These are phyloP conservation scores for Zygosaccharomyces pseudobailii DNA, from an alignment of 1,139 yeast species.

Conservation along the genomic window DNA sequence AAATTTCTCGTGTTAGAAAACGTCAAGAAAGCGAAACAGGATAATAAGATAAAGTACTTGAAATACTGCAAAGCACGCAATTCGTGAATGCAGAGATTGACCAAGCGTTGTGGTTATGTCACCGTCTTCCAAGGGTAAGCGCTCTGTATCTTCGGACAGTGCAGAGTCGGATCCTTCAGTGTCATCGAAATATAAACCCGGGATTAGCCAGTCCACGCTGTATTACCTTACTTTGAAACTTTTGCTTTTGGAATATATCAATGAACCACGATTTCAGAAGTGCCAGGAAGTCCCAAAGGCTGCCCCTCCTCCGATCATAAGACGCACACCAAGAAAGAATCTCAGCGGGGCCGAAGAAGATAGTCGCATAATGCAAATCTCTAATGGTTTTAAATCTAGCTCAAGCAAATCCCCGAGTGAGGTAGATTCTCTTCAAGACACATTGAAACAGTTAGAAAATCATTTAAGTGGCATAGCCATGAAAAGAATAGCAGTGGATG, in stretches of 20 bases:
- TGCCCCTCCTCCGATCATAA: slow-evolving; percentile 1
- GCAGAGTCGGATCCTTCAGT: slow-evolving; percentile 9
- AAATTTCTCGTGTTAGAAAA: background rate
- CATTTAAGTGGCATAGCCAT: slow-evolving; percentile 53
- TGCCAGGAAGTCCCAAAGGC: slow-evolving; percentile 2
- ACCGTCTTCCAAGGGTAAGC: slow-evolving; percentile 1
- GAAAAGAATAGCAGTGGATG: slow-evolving; percentile 32
- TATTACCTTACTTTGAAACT: slow-evolving; percentile 38
- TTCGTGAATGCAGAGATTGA: background rate
- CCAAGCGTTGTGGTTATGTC: background rate
- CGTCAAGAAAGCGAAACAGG: background rate
- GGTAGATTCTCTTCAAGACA: slow-evolving; percentile 6
- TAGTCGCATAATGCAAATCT: slow-evolving; percentile 13
- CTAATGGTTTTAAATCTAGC: slow-evolving; percentile 5
- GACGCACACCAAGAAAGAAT: slow-evolving; percentile 4
- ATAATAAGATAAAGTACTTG: background rate
- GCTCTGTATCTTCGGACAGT: slow-evolving; percentile 5
- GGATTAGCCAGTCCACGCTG: slow-evolving; percentile 9
- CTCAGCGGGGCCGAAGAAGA: slow-evolving; percentile 10
- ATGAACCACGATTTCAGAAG: slow-evolving; percentile 51
- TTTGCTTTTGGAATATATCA: slow-evolving; percentile 50
- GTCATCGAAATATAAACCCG: slow-evolving; percentile 8
- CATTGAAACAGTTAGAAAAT: slow-evolving; percentile 41
- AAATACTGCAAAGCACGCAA: background rate
- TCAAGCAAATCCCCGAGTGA: slow-evolving; percentile 4